Base-by-base conservation (phyloP, 306 rosid genomes). In the Acacia melanoxylon region DNA sequence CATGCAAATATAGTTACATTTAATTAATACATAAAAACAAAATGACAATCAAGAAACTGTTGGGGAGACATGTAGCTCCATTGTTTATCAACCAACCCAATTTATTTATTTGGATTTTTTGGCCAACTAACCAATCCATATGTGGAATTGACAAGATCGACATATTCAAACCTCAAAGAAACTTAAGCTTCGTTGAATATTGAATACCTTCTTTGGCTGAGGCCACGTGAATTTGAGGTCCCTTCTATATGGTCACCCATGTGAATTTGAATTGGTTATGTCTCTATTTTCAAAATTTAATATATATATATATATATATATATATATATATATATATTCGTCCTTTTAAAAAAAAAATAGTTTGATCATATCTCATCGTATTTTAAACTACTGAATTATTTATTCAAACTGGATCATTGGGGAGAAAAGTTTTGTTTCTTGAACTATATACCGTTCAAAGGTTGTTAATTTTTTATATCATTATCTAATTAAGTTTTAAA, bases 191-290 rank as follows among this genome's bases (percentile, higher is more conserved):
- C 29, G 10, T 58, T 58, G 65, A 58, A 22, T 58, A n/a, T 22
- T n/a, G 5, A 58, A 58, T n/a, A 9, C 31, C 10, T 22, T 10
- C 14, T 58, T 58, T 20, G 31, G 15, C 15, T 63, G 41, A 15
- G 49, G 51, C 73, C 73, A 68, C 73, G 73, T 68, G 73, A 37
- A 68, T 10, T 68, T 68, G 27, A n/a, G 73, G 51, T 5, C 31
- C 22, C 5, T 62, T 37, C 27, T 2, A 16, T 33, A 16, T 66
- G 45, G 45, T 17, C 8, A 35, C 72, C 73, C 73, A 68, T 40
- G 73, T 68, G 73, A 68, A 40, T 5, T 62, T 62, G 40, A 62
- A 62, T 25, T 62, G 17, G 62, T 52, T 6, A 2, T 25, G 37
- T 62, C 17, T 27, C 4, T 25, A 25, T 27, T 25, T 62, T 25